A percentile compares a stretch with the other conserved stretches of the same genome.
Evolutionary conservation across 2,329 filamentous ascomycete genomes (phyloP).

Genomic region (Mycogone perniciosa): DNA sequence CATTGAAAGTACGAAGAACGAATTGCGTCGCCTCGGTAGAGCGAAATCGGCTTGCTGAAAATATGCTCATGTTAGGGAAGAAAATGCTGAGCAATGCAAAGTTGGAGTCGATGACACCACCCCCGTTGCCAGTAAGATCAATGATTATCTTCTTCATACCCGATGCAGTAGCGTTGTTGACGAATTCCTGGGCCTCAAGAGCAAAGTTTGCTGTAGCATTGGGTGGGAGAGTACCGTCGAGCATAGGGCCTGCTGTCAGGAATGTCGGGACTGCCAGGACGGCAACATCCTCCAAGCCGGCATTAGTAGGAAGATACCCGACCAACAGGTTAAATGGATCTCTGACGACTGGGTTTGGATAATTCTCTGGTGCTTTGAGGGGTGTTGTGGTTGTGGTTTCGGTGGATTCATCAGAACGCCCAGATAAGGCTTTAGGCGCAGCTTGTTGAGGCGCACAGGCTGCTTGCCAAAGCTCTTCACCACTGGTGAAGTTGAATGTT

Average conservation of each 20-base stretch:
- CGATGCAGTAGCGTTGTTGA: slow-evolving; percentile 31
- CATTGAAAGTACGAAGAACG: neutral
- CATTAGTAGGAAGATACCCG: neutral
- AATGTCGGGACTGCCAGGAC: slow-evolving; percentile 1
- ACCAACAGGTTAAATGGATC: neutral
- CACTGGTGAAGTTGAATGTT: neutral
- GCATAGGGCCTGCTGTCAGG: neutral
- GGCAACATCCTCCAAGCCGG: neutral
- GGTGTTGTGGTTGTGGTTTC: neutral
- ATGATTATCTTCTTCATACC: slow-evolving; percentile 48
- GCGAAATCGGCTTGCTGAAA: slow-evolving; percentile 10
- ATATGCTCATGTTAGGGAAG: slow-evolving; percentile 21
- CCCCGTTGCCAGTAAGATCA: slow-evolving; percentile 55
- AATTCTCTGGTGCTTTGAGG: neutral
- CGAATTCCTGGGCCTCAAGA: slow-evolving; percentile 31
- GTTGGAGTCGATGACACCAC: slow-evolving; percentile 44
- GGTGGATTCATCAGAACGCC: neutral
- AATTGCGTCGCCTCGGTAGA: slow-evolving; percentile 1
- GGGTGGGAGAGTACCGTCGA: neutral
- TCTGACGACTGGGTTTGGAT: slow-evolving; percentile 2
- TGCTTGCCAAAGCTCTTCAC: neutral
- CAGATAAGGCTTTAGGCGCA: neutral
- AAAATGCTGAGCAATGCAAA: slow-evolving; percentile 42
- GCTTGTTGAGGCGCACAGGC: neutral
- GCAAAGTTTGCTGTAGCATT: slow-evolving; percentile 13